phyloP scores from a whole-genome alignment of 164 flowering plant genomes.

The Kalanchoe fedtschenkoi region DNA sequence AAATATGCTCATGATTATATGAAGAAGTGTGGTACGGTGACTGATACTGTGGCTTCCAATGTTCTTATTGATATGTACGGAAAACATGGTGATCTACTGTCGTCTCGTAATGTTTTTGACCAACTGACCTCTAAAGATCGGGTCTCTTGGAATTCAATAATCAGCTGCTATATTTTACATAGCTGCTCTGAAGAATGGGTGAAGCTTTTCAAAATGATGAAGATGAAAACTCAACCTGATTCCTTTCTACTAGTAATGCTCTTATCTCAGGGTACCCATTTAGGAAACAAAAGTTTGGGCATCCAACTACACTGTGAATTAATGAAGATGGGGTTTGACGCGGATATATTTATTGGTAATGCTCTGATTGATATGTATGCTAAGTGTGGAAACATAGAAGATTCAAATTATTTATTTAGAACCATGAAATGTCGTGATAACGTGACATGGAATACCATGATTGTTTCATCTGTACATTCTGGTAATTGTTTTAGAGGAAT shows the following conservation, averaged over 20 bases:
- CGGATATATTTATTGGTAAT: constrained; percentile 24
- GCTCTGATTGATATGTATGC: constrained; percentile 31
- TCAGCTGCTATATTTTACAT: constrained; percentile 22
- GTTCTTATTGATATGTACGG: constrained; percentile 39
- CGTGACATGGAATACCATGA: constrained; percentile 50
- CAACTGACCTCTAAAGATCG: constrained; percentile 20
- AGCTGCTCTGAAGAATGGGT: constrained; percentile 15
- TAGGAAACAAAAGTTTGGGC: not conserved
- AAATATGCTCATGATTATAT: constrained; percentile 24
- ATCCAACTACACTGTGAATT: constrained; percentile 1
- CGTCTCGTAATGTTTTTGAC: constrained; percentile 26
- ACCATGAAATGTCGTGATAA: constrained; percentile 27
- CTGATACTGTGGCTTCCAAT: constrained; percentile 24
- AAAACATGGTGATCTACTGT: constrained; percentile 25
- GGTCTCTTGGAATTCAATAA: constrained; percentile 41
- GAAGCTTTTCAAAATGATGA: constrained; percentile 23
- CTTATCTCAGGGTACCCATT: not conserved
- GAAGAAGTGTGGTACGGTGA: constrained; percentile 16
- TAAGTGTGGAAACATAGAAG: constrained; percentile 20
- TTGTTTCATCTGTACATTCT: constrained; percentile 30
- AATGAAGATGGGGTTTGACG: constrained; percentile 27
- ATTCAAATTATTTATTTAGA: constrained; percentile 10
- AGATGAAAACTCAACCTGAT: constrained; percentile 6
- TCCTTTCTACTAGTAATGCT: constrained; percentile 1
- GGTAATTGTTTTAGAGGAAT: constrained; percentile 28